Evolutionary conservation across 106 monocot genomes (phyloP), one percentile per base, ranked within the genome.

Genomic region (Gastrodia elata): DNA sequence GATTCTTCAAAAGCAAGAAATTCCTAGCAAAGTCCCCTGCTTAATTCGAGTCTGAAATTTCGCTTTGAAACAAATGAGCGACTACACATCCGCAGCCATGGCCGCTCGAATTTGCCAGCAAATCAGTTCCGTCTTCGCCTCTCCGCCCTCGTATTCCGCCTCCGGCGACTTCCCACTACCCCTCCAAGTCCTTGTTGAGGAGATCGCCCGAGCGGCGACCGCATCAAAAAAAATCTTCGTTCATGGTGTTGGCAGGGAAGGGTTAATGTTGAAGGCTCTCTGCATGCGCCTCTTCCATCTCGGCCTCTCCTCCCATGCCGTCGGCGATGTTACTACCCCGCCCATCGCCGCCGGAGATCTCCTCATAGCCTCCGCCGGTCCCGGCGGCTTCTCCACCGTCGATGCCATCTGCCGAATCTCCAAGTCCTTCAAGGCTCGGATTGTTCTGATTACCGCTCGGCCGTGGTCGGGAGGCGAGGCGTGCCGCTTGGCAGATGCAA

Each of bases 261-360:
- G 96, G 39, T 87, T 92, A 11, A 96, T 96, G 92, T 75, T 96
- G 37, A 79, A 73, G 69, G 90, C 83, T 27, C 64, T 97, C 86
- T 92, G 96, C 83, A 97, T 97, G 92, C 89, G 96, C 30, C 90
- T 97, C 76, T 88, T 72, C 84, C 96, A 97, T 77, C 92, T 97
- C 58, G 92, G 96, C 80, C 80, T 97, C 75, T 16, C 78, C 20
- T 77, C 90, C 39, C 86, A 97, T 78, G 71, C 69, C 44, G 81
- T 97, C 74, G 96, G 92, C 30, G 88, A 97, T 84, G 81, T 97
- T 77, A 97, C 92, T 30, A 83, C 92, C 38, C 96, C 96, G 27
- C 90, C 96, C 46, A 76, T 80, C 73, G 10, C 81, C 73, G 2
- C 77, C 71, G 84, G 84, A 34, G 92, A 97, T 77, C 90, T 97